Percentiles rank a stretch among this genome's conserved stretches.
phyloP scores from a whole-genome alignment of 257 asterid species.

The Sherardia arvensis region DNA sequence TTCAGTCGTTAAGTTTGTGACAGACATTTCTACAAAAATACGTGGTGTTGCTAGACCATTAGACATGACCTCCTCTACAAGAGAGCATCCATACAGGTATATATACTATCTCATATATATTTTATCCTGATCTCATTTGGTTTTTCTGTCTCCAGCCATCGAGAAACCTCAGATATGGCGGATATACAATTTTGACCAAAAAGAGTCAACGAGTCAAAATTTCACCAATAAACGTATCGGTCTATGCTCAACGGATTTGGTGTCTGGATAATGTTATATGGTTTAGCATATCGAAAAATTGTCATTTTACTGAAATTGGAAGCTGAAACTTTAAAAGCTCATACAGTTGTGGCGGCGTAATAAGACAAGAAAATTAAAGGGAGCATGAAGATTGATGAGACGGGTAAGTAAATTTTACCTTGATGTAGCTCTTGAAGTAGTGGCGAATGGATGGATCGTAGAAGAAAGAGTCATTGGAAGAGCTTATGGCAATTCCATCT shows the following conservation, averaged over 20 bases:
- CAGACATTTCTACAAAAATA: neutral
- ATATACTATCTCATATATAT: neutral
- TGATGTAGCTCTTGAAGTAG: constrained; percentile 75
- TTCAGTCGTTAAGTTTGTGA: neutral
- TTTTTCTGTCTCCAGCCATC: neutral
- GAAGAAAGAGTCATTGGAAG: constrained; percentile 96
- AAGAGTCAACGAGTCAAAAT: neutral
- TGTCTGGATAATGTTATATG: neutral
- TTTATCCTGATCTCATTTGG: neutral
- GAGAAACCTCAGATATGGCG: neutral
- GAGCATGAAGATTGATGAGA: neutral
- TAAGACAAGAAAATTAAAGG: constrained; percentile 12
- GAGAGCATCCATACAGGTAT: neutral
- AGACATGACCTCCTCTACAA: neutral
- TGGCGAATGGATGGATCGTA: constrained; percentile 88
- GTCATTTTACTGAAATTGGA: constrained; percentile 6
- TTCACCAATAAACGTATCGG: neutral
- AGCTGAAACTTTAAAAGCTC: neutral
- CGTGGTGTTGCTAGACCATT: neutral
- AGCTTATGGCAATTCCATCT: constrained; percentile 85
- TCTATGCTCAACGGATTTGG: neutral
- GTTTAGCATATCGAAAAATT: neutral
- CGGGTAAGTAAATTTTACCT: constrained; percentile 40
- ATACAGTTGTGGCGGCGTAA: neutral
- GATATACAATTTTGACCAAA: neutral